These are phyloP conservation scores for Myxozyma geophila DNA, from an alignment of 805 yeast species.

Conservation along the genomic window DNA sequence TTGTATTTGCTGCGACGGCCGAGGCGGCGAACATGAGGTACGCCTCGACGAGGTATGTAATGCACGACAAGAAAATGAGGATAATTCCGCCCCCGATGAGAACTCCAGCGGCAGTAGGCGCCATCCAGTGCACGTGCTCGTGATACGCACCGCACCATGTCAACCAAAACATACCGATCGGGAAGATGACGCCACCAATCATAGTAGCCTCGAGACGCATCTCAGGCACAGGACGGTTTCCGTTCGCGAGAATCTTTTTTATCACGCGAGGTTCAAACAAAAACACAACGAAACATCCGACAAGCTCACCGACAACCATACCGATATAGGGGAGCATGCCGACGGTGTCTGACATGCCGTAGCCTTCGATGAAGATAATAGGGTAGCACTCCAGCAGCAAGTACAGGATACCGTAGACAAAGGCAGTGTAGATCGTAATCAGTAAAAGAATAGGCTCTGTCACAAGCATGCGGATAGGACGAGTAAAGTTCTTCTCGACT, in stretches of 20 bases:
- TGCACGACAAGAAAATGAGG: constrained; percentile 63
- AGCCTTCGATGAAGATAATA: constrained; percentile 65
- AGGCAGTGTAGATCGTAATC: constrained; percentile 71
- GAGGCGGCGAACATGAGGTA: constrained; percentile 72
- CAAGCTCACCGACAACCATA: constrained; percentile 66
- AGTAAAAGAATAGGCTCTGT: constrained; percentile 73
- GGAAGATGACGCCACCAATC: constrained; percentile 69
- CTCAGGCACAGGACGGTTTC: constrained; percentile 72
- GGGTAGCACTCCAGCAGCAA: constrained; percentile 77
- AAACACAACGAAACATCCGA: constrained; percentile 61
- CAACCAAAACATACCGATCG: constrained; percentile 82
- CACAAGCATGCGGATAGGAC: constrained; percentile 70
- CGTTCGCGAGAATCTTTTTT: constrained; percentile 54
- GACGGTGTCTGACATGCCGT: constrained; percentile 62
- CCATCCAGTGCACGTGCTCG: constrained; percentile 72
- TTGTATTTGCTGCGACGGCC: constrained; percentile 74
- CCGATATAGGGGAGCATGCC: constrained; percentile 81
- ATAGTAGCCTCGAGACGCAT: constrained; percentile 78
- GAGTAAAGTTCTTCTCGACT: constrained; percentile 61
- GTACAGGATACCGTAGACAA: constrained; percentile 79
- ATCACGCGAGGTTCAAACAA: constrained; percentile 60
- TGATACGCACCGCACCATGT: constrained; percentile 85
- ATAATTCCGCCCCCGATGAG: constrained; percentile 67
- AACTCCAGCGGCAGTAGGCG: constrained; percentile 64
- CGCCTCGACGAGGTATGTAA: constrained; percentile 71